Evolutionary conservation across 257 asterid genomes (phyloP).

Genomic region (Plantago elongata): DNA sequence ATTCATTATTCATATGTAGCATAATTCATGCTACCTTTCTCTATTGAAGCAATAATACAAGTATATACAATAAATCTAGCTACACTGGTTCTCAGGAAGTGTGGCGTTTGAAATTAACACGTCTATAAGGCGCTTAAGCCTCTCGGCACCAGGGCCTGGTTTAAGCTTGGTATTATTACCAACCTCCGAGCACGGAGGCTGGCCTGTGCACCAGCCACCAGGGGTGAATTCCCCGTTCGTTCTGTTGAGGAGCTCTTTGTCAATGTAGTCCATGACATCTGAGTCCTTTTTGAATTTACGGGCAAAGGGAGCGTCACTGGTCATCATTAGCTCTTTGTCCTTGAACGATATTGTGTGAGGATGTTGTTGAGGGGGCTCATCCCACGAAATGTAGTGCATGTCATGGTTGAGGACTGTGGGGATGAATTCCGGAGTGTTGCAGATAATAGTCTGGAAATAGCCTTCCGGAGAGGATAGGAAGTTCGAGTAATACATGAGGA

Average conservation of each 20-base stretch:
- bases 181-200: slow-evolving; percentile 1
- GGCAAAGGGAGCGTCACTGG: slow-evolving; percentile 91
- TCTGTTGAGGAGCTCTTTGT: slow-evolving; percentile 59
- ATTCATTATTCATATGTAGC: no score
- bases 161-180: no score
- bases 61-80: no score
- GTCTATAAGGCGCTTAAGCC: no score
- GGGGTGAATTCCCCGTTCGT: slow-evolving; percentile 63
- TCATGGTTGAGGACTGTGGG: slow-evolving; percentile 79
- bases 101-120: no score
- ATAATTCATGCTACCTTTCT: no score
- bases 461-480: slow-evolving; percentile 71
- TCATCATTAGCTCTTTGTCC: slow-evolving; percentile 55
- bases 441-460: slow-evolving; percentile 85
- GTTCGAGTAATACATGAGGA: slow-evolving; percentile 74
- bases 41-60: no score
- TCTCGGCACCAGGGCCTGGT: no score
- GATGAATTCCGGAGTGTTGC: slow-evolving; percentile 72
- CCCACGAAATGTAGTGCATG: slow-evolving; percentile 88
- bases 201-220: slow-evolving; percentile 93
- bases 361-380: slow-evolving; percentile 93
- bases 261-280: slow-evolving; percentile 70
- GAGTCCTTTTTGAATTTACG: slow-evolving; percentile 59
- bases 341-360: slow-evolving; percentile 61
- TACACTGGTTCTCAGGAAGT: no score